Evolutionary conservation across 2,329 filamentous ascomycete genomes (phyloP).

Genomic region (Sporothrix phasma): DNA sequence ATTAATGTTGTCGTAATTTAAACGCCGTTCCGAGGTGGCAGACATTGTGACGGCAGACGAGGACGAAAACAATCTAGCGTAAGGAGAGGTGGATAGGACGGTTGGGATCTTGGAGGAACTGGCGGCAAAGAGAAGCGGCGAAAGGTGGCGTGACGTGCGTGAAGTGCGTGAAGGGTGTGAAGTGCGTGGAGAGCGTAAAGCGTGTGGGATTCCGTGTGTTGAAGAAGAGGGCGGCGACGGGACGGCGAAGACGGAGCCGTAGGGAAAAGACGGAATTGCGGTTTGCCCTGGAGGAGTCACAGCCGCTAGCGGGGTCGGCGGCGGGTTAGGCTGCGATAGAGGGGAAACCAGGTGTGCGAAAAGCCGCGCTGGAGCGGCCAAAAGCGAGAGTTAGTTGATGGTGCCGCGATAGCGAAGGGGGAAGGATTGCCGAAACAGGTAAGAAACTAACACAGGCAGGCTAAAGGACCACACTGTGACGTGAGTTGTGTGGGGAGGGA

Average conservation of each 20-base stretch:
- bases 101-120: background rate
- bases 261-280: constrained; percentile 5
- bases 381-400: background rate
- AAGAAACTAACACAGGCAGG: constrained; percentile 9
- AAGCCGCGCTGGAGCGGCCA: background rate
- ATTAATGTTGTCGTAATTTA: constrained; percentile 86
- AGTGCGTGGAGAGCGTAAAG: no score
- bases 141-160: background rate
- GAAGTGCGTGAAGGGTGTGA: background rate
- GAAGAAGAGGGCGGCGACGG: background rate
- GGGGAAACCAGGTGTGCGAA: background rate
- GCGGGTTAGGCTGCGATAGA: background rate
- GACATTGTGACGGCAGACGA: constrained; percentile 24
- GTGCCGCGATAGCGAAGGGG: background rate
- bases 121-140: background rate
- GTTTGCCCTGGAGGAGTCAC: constrained; percentile 5
- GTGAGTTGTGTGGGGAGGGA: background rate
- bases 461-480: background rate
- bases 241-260: constrained; percentile 3
- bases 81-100: background rate
- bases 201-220: background rate
- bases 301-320: constrained; percentile 7
- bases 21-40: constrained; percentile 32
- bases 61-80: constrained; percentile 8
- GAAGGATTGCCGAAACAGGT: constrained; percentile 8